Conservation (phyloP, 2,329 filamentous ascomycete species). For the Dendrostoma leiphaemia region DNA sequence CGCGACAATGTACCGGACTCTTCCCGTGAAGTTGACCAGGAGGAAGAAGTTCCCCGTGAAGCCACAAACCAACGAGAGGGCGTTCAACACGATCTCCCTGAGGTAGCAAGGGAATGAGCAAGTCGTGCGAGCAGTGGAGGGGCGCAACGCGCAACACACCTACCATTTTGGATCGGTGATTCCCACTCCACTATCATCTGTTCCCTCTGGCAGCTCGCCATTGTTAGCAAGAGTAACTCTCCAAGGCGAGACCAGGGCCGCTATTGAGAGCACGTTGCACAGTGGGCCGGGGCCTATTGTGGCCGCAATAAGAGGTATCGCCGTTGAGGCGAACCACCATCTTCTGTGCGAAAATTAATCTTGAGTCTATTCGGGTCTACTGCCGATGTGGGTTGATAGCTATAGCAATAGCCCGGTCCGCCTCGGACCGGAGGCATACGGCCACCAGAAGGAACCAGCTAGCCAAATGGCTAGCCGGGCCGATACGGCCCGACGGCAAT, state of each 20-base stretch:
- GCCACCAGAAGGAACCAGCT: too few relatives aligned
- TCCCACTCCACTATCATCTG: slow-evolving; percentile 49
- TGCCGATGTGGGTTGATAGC: too few relatives aligned
- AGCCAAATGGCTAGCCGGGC: too few relatives aligned
- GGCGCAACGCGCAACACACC: too few relatives aligned
- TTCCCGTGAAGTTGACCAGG: slow-evolving; percentile 66
- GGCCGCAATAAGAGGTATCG: slow-evolving; percentile 60
- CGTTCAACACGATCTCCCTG: slow-evolving; percentile 62
- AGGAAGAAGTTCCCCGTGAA: slow-evolving; percentile 67
- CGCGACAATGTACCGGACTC: slow-evolving; percentile 65
- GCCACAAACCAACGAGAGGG: slow-evolving; percentile 60
- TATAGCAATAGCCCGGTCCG: too few relatives aligned
- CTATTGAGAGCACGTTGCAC: slow-evolving; percentile 69
- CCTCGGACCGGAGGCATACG: too few relatives aligned
- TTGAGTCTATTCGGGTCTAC: neutral
- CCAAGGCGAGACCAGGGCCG: slow-evolving; percentile 65
- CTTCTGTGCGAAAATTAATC: slow-evolving; percentile 21
- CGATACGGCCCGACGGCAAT: too few relatives aligned
- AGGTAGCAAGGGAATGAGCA: too few relatives aligned
- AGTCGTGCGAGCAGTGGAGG: neutral
- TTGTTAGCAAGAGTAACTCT: slow-evolving; percentile 46
- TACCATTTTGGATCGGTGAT: slow-evolving; percentile 62
- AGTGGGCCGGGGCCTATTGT: slow-evolving; percentile 68
- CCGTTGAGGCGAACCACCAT: slow-evolving; percentile 40
- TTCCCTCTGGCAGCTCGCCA: slow-evolving; percentile 38